These are phyloP conservation scores for Hortiboletus campestris DNA, from an alignment of 768 basidiomycete species.

Conservation along the genomic window DNA sequence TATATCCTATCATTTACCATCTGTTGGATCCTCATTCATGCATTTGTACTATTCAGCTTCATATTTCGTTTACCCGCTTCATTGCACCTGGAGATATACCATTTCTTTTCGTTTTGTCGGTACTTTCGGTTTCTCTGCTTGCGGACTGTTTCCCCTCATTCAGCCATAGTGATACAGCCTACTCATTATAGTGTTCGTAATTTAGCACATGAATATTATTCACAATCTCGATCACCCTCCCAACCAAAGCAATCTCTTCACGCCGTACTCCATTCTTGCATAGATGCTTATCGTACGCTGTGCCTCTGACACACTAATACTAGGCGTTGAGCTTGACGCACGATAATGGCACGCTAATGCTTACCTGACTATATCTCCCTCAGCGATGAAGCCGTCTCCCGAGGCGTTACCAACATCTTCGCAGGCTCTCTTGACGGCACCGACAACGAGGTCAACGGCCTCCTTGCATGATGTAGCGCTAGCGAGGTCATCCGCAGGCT, in stretches of 20 bases:
- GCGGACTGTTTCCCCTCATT: slow-evolving; percentile 7
- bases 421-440: slow-evolving; percentile 67
- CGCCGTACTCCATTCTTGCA: slow-evolving; percentile 90
- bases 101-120: slow-evolving; percentile 19
- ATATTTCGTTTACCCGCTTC: slow-evolving; percentile 17
- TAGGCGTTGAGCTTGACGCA: neutral
- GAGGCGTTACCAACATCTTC: slow-evolving; percentile 50
- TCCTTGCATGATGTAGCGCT: slow-evolving; percentile 71
- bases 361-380: slow-evolving; percentile 81
- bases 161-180: slow-evolving; percentile 14
- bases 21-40: slow-evolving; percentile 16
- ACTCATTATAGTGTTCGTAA: slow-evolving; percentile 13
- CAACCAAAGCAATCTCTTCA: slow-evolving; percentile 88
- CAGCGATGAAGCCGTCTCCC: slow-evolving; percentile 49
- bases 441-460: slow-evolving; percentile 72
- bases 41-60: slow-evolving; percentile 20
- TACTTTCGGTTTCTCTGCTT: slow-evolving; percentile 1
- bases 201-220: neutral
- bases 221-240: slow-evolving; percentile 47
- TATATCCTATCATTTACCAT: slow-evolving; percentile 18
- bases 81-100: slow-evolving; percentile 24
- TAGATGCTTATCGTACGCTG: slow-evolving; percentile 82
- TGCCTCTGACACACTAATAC: slow-evolving; percentile 71
- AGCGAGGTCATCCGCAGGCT: slow-evolving; percentile 59
- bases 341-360: slow-evolving; percentile 10